Percentiles rank a stretch among this genome's conserved stretches.
Evolutionary conservation across 176 grass and related monocot species (phyloP).

Genomic region (Avena atlantica): DNA sequence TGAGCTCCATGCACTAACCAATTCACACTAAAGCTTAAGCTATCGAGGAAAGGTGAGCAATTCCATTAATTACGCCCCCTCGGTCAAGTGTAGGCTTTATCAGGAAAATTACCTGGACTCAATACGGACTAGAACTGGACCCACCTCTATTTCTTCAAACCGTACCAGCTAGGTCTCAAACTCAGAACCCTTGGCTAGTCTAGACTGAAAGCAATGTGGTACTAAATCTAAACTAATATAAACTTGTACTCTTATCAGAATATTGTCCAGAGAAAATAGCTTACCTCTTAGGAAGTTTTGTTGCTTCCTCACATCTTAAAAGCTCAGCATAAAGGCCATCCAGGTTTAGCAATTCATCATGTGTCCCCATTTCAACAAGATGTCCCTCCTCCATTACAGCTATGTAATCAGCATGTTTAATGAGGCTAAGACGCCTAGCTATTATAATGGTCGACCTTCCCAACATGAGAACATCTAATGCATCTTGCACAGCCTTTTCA

Average conservation of each 20-base stretch:
- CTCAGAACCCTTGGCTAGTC: slow-evolving; percentile 10
- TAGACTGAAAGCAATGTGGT: slow-evolving; percentile 21
- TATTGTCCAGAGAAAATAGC: not conserved
- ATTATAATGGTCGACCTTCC: slow-evolving; percentile 99
- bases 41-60: not conserved
- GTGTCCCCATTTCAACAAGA: slow-evolving; percentile 99
- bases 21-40: slow-evolving; percentile 2
- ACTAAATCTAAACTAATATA: slow-evolving; percentile 18
- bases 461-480: slow-evolving; percentile 98
- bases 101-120: not conserved
- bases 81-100: not conserved
- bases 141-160: slow-evolving; percentile 7
- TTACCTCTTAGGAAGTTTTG: slow-evolving; percentile 97
- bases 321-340: slow-evolving; percentile 97
- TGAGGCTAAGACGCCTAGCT: slow-evolving; percentile 93
- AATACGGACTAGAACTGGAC: not conserved
- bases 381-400: slow-evolving; percentile 99
- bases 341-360: slow-evolving; percentile 91
- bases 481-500: slow-evolving; percentile 95
- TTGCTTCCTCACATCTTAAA: slow-evolving; percentile 96
- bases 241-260: slow-evolving; percentile 7
- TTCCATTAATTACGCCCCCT: not conserved
- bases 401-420: slow-evolving; percentile 98
- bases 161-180: not conserved
- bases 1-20: not conserved